These are phyloP conservation scores for Aspergillus fumigatiaffinis DNA, from an alignment of 2,329 filamentous ascomycete genomes.

Conservation along the genomic window DNA sequence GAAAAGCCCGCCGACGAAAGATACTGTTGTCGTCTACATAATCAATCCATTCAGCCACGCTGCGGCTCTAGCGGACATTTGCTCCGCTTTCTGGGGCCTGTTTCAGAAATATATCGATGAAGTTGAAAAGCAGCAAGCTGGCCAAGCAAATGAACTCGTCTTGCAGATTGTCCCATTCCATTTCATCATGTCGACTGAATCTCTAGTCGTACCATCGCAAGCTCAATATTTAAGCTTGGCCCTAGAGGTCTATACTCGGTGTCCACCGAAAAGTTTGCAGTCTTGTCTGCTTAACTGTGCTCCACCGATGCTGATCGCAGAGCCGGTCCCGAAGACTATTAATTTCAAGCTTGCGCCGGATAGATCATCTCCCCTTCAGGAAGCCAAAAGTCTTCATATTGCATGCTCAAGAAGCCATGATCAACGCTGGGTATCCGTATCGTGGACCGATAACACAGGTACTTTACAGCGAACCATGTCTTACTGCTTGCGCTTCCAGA, in stretches of 20 bases:
- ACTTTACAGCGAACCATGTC: conserved; percentile 51
- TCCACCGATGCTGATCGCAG: conserved; percentile 53
- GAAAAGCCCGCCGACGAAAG: conserved; percentile 27
- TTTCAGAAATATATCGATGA: conserved; percentile 51
- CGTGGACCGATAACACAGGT: conserved; percentile 58
- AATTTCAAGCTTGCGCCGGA: conserved; percentile 54
- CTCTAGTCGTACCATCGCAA: conserved; percentile 49
- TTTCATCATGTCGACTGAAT: conserved; percentile 50
- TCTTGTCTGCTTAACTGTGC: conserved; percentile 44
- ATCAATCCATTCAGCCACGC: conserved; percentile 52
- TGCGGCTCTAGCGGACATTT: conserved; percentile 49
- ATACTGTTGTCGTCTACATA: conserved; percentile 56
- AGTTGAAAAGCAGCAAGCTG: conserved; percentile 27
- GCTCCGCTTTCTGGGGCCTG: conserved; percentile 54
- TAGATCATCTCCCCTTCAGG: conserved; percentile 52
- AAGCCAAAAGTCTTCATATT: conserved; percentile 56
- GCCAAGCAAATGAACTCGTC: conserved; percentile 46
- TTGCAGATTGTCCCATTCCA: conserved; percentile 56
- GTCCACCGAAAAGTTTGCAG: conserved; percentile 43
- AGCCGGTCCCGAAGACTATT: conserved; percentile 50
- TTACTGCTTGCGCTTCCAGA: conserved; percentile 49
- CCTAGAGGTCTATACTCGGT: conserved; percentile 56
- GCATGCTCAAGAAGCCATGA: conserved; percentile 55
- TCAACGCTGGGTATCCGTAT: conserved; percentile 55
- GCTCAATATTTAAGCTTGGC: conserved; percentile 49